Evolutionary conservation across 2,329 filamentous ascomycete genomes (phyloP), one percentile per base, ranked within the genome.

Genomic region (Paecilomyces dactylethromorphus): DNA sequence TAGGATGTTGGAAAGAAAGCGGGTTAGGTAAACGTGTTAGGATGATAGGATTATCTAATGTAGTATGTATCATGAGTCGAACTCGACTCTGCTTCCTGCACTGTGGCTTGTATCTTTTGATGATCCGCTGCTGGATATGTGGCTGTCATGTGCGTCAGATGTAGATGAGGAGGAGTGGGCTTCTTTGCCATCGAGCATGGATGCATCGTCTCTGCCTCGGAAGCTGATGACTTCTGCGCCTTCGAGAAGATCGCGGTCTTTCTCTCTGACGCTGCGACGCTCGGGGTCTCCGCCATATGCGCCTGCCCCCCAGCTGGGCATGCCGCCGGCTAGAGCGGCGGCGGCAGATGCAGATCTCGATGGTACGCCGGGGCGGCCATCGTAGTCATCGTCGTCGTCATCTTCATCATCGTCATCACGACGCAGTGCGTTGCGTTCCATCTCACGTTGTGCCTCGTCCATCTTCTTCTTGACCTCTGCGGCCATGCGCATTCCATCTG

Each of bases 401-500:
- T 86, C 84, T 1, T 87, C 85, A 0, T 90, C 87, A 0, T 91
- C 88, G 0, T 87, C 84, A 0, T 84, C 83, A 79, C 67, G 87
- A 80, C 52, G 83, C 77, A 87, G 76, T 0, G 88, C 89, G 60
- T 92, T 92, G 74, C 87, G 89, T 75, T 97, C 93, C 64, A 97
- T 78, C 70, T 97, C 93, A 66, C 87, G 87, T 74, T 97, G 92
- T 2, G 93, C 93, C 71, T 99, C 94, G 63, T 99, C 93, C 88
- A 97, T 96, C 52, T 92, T 84, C 67, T 92, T 86, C 64, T 90
- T 84, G 56, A 99, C 93, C 73, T 99, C 94, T 0, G 89, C 90
- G 0, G 94, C 94, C 59, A 97, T 93, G 33, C 93, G 88, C 87
- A 97, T 97, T 50, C 94, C 94, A 71, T 99, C 94, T 1, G 90